Evolutionary conservation across 2,329 filamentous ascomycete species (phyloP), one percentile per base, ranked within the genome.

Genomic region (Madurella fahalii): DNA sequence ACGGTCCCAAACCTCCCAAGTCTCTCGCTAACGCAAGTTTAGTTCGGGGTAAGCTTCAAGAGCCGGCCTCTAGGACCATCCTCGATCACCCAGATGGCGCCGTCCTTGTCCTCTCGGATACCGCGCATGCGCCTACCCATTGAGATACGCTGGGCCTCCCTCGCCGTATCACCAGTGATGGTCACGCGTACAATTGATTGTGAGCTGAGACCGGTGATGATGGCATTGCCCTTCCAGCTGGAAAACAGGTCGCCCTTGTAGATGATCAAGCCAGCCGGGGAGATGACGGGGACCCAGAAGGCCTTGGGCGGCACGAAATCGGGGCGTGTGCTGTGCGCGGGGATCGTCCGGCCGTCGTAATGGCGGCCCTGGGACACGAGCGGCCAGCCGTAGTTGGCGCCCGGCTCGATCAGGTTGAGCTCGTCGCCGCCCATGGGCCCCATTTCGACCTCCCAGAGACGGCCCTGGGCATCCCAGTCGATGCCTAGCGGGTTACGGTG

Each of bases 381-480:
- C 52, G 67, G 67, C 67, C 67, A 69, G 50, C 67, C 67, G 60
- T 69, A 69, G 63, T 69, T 69, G 62, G 60, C 64, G 58, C 67
- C 67, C 50, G 44, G 39, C 60, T 68, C 16, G 63, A 69, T 69
- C 59, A 69, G 61, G 63, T 69, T 69, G 59, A 69, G 58, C 65
- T 69, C 67, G 55, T 69, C 67, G 61, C 67, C 67, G 58, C 67
- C 67, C 62, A 64, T 65, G 47, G 67, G 67, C 2, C 67, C 67
- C 67, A 69, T 69, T 60, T 69, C 67, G 56, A 69, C 55, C 61
- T 69, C 67, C 67, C 67, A 69, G 54, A 69, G 66, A 48, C 67
- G 67, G 4, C 67, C 67, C 58, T 69, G 49, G 43, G 61, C 65
- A 61, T 69, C 67, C 54, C 59, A 68, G 67, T 67, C 67, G 55